phyloP scores from a whole-genome alignment of 768 basidiomycete species.

The Tricholoma hemisulphureum region DNA sequence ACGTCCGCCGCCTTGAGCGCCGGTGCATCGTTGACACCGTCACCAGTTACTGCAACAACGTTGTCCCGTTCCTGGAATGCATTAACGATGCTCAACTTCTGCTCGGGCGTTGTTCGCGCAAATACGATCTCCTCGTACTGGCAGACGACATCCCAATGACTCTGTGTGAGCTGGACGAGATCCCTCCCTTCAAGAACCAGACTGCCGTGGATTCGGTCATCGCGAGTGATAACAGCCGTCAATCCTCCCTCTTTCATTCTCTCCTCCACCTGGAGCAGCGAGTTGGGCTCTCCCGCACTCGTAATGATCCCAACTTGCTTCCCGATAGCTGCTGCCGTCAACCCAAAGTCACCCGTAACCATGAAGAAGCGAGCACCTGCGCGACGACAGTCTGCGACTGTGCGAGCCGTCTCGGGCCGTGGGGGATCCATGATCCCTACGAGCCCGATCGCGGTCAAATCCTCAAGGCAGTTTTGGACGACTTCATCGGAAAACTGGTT shows the following conservation, averaged over 20 bases:
- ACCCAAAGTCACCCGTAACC: conserved; percentile 56
- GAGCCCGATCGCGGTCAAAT: conserved; percentile 49
- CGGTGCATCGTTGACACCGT: conserved; percentile 56
- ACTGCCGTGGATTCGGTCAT: conserved; percentile 34
- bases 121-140: conserved; percentile 47
- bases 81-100: conserved; percentile 57
- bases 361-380: conserved; percentile 58
- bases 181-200: conserved; percentile 47
- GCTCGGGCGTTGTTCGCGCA: conserved; percentile 54
- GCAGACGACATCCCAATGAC: conserved; percentile 42
- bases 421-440: conserved; percentile 58
- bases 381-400: conserved; percentile 44
- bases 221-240: conserved; percentile 6
- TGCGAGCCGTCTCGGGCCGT: conserved; percentile 42
- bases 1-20: conserved; percentile 54
- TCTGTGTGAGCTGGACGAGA: conserved; percentile 30
- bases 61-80: conserved; percentile 48
- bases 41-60: conserved; percentile 54
- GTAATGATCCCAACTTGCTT: conserved; percentile 45
- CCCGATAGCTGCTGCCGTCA: conserved; percentile 53
- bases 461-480: conserved; percentile 34
- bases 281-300: conserved; percentile 24
- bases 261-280: conserved; percentile 6
- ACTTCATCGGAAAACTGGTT: conserved; percentile 31
- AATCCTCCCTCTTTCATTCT: conserved; percentile 6